Conservation (phyloP, 331 rosid species). For the Quercus lobata region DNA sequence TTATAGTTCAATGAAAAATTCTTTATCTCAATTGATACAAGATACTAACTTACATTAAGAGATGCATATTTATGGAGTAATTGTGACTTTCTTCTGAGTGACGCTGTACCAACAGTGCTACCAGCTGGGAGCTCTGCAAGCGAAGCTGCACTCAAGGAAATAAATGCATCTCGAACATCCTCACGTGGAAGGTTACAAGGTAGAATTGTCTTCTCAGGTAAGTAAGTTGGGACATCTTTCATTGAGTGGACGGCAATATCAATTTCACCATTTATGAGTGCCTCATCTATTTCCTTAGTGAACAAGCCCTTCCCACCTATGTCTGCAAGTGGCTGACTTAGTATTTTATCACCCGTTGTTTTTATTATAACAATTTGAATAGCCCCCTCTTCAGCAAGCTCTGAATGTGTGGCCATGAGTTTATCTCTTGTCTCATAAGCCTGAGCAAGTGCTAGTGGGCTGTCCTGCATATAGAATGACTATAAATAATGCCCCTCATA, state of each 20-base stretch:
- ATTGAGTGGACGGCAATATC: conserved; percentile 94
- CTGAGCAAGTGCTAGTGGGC: conserved; percentile 94
- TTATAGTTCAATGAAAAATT: not conserved
- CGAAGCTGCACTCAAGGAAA: conserved; percentile 66
- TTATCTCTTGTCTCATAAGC: conserved; percentile 86
- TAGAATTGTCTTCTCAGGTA: conserved; percentile 68
- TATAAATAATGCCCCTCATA: conserved; percentile 30
- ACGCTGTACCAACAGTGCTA: conserved; percentile 84
- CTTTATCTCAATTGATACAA: not conserved
- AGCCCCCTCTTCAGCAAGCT: conserved; percentile 87
- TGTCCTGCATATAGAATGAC: conserved; percentile 54
- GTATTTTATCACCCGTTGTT: conserved; percentile 89
- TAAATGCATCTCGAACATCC: conserved; percentile 92
- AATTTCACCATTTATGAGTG: conserved; percentile 65
- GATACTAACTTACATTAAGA: conserved; percentile 46
- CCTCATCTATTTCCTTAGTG: conserved; percentile 94
- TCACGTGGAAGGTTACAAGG: conserved; percentile 89
- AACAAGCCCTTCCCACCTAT: conserved; percentile 92
- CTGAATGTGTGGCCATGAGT: conserved; percentile 68
- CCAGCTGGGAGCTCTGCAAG: conserved; percentile 70
- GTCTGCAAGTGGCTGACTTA: conserved; percentile 81
- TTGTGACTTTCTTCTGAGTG: conserved; percentile 86
- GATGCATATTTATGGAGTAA: conserved; percentile 76
- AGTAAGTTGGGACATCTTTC: conserved; percentile 92
- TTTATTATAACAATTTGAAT: conserved; percentile 76